These are phyloP conservation scores for Primulina huaijiensis DNA, from an alignment of 257 asterid species.

Conservation along the genomic window DNA sequence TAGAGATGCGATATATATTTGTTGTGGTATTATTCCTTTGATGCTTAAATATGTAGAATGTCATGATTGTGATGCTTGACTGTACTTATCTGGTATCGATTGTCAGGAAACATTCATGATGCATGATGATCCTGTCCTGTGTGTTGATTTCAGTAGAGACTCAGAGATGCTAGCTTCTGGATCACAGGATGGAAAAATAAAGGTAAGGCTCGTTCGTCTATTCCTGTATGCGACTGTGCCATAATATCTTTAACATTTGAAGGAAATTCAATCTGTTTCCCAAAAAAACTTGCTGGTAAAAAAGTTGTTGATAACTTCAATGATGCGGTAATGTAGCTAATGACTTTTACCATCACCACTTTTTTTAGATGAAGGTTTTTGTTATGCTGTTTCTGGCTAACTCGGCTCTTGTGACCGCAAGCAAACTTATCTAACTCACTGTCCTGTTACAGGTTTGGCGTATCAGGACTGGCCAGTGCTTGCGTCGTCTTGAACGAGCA, in stretches of 20 bases:
- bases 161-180: slow-evolving; percentile 99
- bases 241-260: not conserved
- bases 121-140: slow-evolving; percentile 94
- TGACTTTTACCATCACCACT: not conserved
- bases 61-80: slow-evolving; percentile 5
- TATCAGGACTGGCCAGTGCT: slow-evolving; percentile 91
- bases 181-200: slow-evolving; percentile 95
- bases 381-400: not conserved
- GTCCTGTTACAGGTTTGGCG: slow-evolving; percentile 79
- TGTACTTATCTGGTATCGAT: slow-evolving; percentile 24
- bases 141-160: slow-evolving; percentile 95
- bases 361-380: not conserved
- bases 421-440: not conserved
- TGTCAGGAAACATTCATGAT: slow-evolving; percentile 95
- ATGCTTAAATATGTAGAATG: slow-evolving; percentile 6
- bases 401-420: not conserved
- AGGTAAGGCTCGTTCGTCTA: slow-evolving; percentile 40
- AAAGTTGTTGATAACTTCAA: not conserved
- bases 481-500: slow-evolving; percentile 96
- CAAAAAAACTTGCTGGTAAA: not conserved
- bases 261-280: not conserved
- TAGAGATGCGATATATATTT: not conserved
- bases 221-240: slow-evolving; percentile 1
- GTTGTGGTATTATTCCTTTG: slow-evolving; percentile 6
- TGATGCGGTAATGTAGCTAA: not conserved